Base-by-base conservation (phyloP, 2,329 filamentous ascomycete genomes). In the Penicillium sp. region DNA sequence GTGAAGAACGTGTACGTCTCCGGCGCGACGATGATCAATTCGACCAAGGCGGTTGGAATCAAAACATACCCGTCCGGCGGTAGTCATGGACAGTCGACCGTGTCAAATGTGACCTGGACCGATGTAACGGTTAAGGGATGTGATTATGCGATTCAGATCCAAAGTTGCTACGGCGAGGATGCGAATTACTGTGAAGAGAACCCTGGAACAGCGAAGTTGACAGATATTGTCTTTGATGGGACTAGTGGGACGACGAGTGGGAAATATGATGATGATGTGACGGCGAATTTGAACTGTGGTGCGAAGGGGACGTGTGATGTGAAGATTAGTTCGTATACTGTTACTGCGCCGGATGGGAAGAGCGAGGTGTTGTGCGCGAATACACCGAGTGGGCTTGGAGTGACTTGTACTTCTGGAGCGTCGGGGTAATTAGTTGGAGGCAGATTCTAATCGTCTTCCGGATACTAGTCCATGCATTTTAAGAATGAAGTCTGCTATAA, bases 141-240 rank as follows among this genome's bases (percentile, higher is more conserved):
- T 51, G 75, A 77, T 50, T 79, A 79, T 55, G 77, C 75, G 3
- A 69, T 78, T 58, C 76, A 78, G 55, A 75, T 80, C n/a, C 72
- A 77, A 59, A 77, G 71, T 51, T 79, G 76, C 54, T 80, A 78
- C 53, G 67, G 66, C 18, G 71, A 72, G 21, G 66, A 73, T 18
- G 64, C 51, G 0, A 54, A 54, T 8, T 77, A 77, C 49, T 79
- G 77, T 53, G 55, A 62, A 2, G 54, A 64, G 0, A 61, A 72
- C 47, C 73, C 74, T 2, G 70, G 71, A 5, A 67, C 66, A 29
- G 72, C 74, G 1, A 54, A 63, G 2, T 54, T 78, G 28, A 69
- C 65, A 0, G 74, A 60, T 13, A 66, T 78, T 4, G 59, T 69
- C 3, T 71, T 78, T 49, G 65, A 69, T 18, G 69, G 70, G 5